Conservation (phyloP, 2,329 filamentous ascomycete genomes). For the Monosporascus sp. region DNA sequence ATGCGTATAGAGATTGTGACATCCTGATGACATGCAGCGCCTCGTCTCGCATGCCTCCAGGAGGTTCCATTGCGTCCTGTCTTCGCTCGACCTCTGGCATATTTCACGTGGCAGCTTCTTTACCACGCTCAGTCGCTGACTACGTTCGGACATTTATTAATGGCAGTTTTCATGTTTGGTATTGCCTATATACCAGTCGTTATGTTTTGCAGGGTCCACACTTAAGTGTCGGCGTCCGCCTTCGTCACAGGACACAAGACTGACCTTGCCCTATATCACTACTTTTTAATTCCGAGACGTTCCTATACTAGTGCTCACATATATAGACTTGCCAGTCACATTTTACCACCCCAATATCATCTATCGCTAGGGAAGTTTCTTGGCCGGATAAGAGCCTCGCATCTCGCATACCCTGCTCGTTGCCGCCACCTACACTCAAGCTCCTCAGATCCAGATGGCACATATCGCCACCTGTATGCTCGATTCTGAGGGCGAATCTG, state of each 20-base stretch:
- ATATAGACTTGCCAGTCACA: not conserved
- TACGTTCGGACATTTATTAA: not conserved
- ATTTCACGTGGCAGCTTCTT: not conserved
- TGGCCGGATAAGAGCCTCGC: constrained; percentile 8
- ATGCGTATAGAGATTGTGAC: not conserved
- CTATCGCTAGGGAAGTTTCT: constrained; percentile 14
- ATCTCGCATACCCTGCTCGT: not conserved
- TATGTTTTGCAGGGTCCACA: not conserved
- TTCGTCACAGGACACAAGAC: not conserved
- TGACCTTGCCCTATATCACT: not conserved
- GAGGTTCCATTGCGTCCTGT: not conserved
- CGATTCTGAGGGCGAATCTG: constrained; percentile 36
- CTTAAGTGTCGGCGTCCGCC: not conserved
- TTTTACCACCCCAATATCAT: not conserved
- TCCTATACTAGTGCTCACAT: not conserved
- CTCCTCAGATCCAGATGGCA: constrained; percentile 44
- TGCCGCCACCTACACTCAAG: constrained; percentile 5
- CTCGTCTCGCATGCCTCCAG: not conserved
- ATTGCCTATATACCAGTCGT: not conserved
- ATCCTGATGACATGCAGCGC: not conserved
- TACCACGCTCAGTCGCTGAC: not conserved
- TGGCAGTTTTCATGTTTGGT: not conserved
- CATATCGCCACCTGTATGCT: constrained; percentile 58
- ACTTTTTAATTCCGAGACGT: not conserved
- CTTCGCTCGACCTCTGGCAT: not conserved